Evolutionary conservation across 352 stramenopile species (phyloP).

Genomic region (Globisporangium uncinulatum): DNA sequence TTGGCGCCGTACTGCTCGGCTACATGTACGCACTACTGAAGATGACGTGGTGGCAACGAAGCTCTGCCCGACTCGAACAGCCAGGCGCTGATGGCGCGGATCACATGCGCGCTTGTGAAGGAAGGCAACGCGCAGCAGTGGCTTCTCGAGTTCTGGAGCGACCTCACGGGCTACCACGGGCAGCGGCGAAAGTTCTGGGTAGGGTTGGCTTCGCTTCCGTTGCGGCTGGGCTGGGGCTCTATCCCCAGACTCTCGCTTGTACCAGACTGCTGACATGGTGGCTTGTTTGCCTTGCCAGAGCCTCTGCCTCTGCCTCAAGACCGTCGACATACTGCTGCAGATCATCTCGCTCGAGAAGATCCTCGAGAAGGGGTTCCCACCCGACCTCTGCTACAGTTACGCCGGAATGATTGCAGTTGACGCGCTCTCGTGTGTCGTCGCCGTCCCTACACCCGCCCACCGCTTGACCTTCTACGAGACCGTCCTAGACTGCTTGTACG

Average conservation of each 20-base stretch:
- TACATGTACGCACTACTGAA: slow-evolving; percentile 24
- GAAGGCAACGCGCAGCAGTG: neutral
- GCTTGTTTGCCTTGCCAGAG: slow-evolving; percentile 15
- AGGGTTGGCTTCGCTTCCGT: neutral
- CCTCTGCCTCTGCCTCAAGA: slow-evolving; percentile 25
- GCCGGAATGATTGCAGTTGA: slow-evolving; percentile 22
- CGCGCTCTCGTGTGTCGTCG: slow-evolving; percentile 16
- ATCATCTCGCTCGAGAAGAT: slow-evolving; percentile 18
- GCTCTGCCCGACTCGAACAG: slow-evolving; percentile 6
- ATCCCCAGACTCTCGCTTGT: neutral
- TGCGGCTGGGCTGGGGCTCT: neutral
- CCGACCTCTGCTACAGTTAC: slow-evolving; percentile 21
- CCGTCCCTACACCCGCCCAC: slow-evolving; percentile 16
- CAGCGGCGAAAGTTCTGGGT: slow-evolving; percentile 42
- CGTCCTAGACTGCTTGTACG: slow-evolving; percentile 30
- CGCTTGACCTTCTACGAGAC: slow-evolving; percentile 26
- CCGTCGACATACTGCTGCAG: slow-evolving; percentile 22
- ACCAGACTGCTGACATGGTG: neutral
- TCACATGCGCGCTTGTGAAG: slow-evolving; percentile 4
- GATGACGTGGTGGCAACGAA: slow-evolving; percentile 22
- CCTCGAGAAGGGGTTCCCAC: slow-evolving; percentile 28
- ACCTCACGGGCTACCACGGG: slow-evolving; percentile 24
- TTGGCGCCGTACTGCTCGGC: slow-evolving; percentile 17
- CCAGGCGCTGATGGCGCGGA: neutral
- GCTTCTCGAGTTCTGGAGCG: slow-evolving; percentile 14